Conservation (phyloP, 2,329 filamentous ascomycete genomes). For the Emericellopsis cladophorae region DNA sequence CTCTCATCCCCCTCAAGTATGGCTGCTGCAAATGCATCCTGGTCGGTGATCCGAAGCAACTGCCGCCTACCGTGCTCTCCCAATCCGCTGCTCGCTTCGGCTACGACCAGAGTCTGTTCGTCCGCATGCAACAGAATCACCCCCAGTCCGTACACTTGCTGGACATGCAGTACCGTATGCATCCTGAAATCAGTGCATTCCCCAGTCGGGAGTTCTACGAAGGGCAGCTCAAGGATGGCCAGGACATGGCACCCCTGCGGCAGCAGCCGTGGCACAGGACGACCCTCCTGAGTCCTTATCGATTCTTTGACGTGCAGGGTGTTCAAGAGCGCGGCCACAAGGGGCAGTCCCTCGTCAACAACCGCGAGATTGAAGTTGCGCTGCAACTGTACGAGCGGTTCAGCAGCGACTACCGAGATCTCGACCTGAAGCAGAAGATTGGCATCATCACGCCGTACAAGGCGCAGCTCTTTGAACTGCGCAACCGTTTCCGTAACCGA, state of each 20-base stretch:
- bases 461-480: slow-evolving; percentile 74
- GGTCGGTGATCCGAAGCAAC: slow-evolving; percentile 93
- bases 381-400: slow-evolving; percentile 76
- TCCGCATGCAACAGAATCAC: slow-evolving; percentile 92
- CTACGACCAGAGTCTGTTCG: slow-evolving; percentile 96
- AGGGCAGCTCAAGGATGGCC: slow-evolving; percentile 71
- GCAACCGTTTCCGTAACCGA: slow-evolving; percentile 54
- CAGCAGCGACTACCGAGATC: slow-evolving; percentile 53
- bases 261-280: slow-evolving; percentile 76
- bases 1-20: slow-evolving; percentile 93
- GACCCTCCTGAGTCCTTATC: slow-evolving; percentile 74
- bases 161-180: slow-evolving; percentile 99
- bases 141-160: slow-evolving; percentile 81
- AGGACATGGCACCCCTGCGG: slow-evolving; percentile 66
- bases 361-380: slow-evolving; percentile 75
- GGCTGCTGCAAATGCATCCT: slow-evolving; percentile 94
- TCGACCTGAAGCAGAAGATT: slow-evolving; percentile 69
- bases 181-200: slow-evolving; percentile 87
- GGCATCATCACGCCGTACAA: slow-evolving; percentile 99
- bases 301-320: slow-evolving; percentile 93
- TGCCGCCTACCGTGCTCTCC: slow-evolving; percentile 91
- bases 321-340: slow-evolving; percentile 68
- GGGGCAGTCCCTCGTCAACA: slow-evolving; percentile 83
- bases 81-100: slow-evolving; percentile 85
- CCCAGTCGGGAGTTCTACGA: slow-evolving; percentile 92